A percentile compares a stretch with the other conserved stretches of the same genome.
phyloP scores from a whole-genome alignment of 2,329 filamentous ascomycete species.

The Alternaria brassicicola region DNA sequence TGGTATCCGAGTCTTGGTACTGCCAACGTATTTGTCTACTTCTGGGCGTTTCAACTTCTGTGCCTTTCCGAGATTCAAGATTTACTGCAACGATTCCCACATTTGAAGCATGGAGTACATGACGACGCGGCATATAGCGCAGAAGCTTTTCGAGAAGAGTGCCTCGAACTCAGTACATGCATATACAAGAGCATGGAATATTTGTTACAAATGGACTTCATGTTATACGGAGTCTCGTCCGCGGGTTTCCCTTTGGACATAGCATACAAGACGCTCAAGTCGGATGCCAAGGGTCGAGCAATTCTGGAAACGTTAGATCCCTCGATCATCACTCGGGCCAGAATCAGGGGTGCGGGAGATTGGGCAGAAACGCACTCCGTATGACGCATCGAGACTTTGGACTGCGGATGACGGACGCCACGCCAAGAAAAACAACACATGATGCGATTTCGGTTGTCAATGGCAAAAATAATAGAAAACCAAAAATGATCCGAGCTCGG shows the following conservation, averaged over 20 bases:
- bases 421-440: not conserved
- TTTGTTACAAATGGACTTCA: not conserved
- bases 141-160: not conserved
- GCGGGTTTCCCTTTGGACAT: not conserved
- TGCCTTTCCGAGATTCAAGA: not conserved
- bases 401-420: not conserved
- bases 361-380: not conserved
- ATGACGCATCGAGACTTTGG: not conserved
- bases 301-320: not conserved
- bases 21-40: not conserved
- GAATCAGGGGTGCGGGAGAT: not conserved
- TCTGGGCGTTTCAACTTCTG: not conserved
- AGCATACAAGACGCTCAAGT: not conserved
- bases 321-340: not conserved
- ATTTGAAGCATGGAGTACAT: not conserved
- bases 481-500: not conserved
- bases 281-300: not conserved
- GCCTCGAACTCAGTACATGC: not conserved
- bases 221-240: not conserved
- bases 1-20: not conserved
- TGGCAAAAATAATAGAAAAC: too few species aligned
- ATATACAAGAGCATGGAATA: not conserved
- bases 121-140: not conserved
- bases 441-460: not conserved
- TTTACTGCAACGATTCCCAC: not conserved